Percentiles rank a stretch among this genome's conserved stretches.
Conservation (phyloP, 129 eudicot genomes). For the Centaurea solstitialis region DNA sequence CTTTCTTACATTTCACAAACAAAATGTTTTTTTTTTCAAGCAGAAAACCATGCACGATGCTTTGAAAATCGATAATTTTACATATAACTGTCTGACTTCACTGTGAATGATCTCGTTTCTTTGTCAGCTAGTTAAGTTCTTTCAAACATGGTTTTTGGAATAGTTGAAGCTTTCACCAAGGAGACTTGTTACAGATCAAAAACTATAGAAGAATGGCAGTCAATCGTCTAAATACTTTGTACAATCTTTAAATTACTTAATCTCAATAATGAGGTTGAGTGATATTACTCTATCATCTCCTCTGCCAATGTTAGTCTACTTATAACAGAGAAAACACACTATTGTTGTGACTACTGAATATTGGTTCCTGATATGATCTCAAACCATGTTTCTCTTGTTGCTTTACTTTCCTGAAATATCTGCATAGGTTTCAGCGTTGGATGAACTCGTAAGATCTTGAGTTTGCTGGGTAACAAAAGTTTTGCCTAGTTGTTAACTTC, state of each 20-base stretch:
- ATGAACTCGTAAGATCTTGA: background rate
- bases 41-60: background rate
- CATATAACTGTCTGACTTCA: background rate
- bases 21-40: background rate
- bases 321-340: background rate
- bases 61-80: background rate
- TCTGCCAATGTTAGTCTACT: background rate
- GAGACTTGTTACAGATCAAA: background rate
- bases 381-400: background rate
- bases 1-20: background rate
- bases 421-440: background rate
- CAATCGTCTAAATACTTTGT: background rate
- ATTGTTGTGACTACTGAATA: background rate
- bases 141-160: background rate
- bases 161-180: background rate
- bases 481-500: background rate
- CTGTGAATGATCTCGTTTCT: background rate
- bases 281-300: background rate
- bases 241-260: background rate
- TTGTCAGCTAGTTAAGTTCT: background rate
- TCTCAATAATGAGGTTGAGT: background rate
- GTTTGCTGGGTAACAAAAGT: background rate
- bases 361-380: background rate
- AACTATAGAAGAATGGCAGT: background rate
- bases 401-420: background rate